Base-by-base conservation (phyloP, 176 grass and related monocot genomes). In the Aegilops longissima region DNA sequence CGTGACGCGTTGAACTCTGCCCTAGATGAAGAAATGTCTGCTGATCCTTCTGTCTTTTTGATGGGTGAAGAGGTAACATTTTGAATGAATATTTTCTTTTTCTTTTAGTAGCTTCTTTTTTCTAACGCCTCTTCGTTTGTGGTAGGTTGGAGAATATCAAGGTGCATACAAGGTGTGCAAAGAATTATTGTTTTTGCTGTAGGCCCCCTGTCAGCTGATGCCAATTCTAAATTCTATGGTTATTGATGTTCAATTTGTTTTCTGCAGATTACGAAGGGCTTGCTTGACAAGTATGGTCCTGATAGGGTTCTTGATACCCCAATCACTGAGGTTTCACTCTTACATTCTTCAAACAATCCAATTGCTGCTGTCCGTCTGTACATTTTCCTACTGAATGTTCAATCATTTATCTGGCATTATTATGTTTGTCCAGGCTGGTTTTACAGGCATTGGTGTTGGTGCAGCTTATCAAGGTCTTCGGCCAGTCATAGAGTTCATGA, bases 241-340 rank as follows among this genome's bases (percentile, higher is more conserved):
- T 85, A 49, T 82, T 78, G 63, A 42, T 79, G n/a, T 44, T 63
- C 82, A 86, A 80, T 20, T 14, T 2, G 39, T 86, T 25, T 89
- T 14, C 40, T 92, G 65, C 71, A 98, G 96, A 98, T 98, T 86
- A 82, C 96, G 38, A 98, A 98, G 86, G 93, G 94, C 68, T 92
- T 98, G 89, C 96, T 98, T 31, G 92, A 98, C 49, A 98, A 93
- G 71, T 98, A 96, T 69, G 96, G 96, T 68, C 96, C 93, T 86
- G 96, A 96, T 10, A 98, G 96, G 90, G 96, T 98, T 96, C 93
- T 98, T 86, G 96, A 98, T 81, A 98, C 96, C 61, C 96, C 96
- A 71, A 98, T 98, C 73, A 98, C 96, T 27, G 96, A 98, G 96
- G 96, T 98, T 65, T 23, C 34, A 64, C 58, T 76, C 65, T 84